A percentile compares a stretch with the other conserved stretches of the same genome.
phyloP scores from a whole-genome alignment of 306 rosid species.

The Comarum palustre region DNA sequence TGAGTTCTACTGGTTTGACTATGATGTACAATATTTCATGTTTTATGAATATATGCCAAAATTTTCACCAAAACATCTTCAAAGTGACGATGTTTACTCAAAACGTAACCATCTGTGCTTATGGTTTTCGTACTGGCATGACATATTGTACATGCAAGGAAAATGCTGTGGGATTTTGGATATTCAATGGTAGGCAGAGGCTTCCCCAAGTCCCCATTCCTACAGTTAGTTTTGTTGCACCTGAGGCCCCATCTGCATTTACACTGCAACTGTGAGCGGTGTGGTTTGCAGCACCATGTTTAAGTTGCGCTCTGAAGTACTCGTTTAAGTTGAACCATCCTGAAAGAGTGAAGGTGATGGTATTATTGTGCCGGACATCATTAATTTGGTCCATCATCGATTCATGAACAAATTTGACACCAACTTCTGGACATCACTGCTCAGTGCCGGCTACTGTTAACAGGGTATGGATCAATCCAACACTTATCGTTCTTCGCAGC shows the following conservation, averaged over 20 bases:
- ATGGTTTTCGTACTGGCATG: neutral
- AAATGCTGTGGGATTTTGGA: neutral
- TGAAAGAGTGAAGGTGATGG: neutral
- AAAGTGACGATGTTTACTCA: neutral
- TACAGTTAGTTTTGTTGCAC: neutral
- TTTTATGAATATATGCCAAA: neutral
- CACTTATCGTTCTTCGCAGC: conserved; percentile 43
- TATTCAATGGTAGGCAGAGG: neutral
- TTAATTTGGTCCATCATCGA: neutral
- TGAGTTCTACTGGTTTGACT: neutral
- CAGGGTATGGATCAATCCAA: conserved; percentile 39
- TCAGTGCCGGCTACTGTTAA: neutral
- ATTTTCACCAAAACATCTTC: neutral
- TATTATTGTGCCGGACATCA: neutral
- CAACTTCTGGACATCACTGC: neutral
- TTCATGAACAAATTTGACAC: neutral
- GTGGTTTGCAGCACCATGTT: neutral
- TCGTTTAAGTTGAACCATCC: neutral
- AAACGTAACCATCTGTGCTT: neutral
- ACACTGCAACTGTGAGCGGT: neutral
- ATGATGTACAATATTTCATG: neutral
- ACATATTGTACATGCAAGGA: neutral
- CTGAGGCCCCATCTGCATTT: conserved; percentile 7
- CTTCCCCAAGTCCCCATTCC: neutral
- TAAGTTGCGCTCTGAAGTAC: neutral